Evolutionary conservation across 768 basidiomycete species (phyloP), one percentile per base, ranked within the genome.

Genomic region (Mycena indigotica): DNA sequence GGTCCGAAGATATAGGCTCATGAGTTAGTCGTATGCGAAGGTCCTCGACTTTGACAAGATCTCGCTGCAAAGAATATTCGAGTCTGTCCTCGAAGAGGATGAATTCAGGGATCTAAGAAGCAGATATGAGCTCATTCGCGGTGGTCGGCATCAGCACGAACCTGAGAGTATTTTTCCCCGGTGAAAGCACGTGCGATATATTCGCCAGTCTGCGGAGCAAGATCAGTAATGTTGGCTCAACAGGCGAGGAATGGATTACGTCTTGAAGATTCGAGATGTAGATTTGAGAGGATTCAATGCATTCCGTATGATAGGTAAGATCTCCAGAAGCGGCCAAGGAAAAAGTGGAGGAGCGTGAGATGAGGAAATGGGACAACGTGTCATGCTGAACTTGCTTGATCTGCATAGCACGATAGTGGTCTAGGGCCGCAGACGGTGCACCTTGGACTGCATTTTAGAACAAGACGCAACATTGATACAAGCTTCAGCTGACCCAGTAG

Each of bases 351-450:
- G 87, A 83, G 21, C 93, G 83, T 19, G 89, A 84, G 39, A 94
- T 80, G 51, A 94, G 72, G 53, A 92, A 82, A 68, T 96, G 91
- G 1, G 91, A 92, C 6, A 97, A 77, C 1, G 95, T 96, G 66
- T 97, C 95, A 56, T 88, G 83, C 69, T 96, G 93, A 23, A 95
- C 82, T 65, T 92, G 89, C 69, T 94, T 94, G 60, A 91, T 77
- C 58, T 86, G 84, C 76, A 95, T 79, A 23, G 77, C 74, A 26
- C 85, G 84, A 68, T 93, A 95, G 66, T 95, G 92, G 53, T 91
- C 87, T 60, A 93, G 62, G 3, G 91, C 87, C 39, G 84, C 72
- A 3, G 84, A 81, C 0, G 92, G 80, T 16, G 89, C 88, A 56
- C 90, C 93, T 93, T 63, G 13, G 25, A 35, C 52, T 29, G n/a